Base-by-base conservation (phyloP, 2,329 filamentous ascomycete species). In the Verticillium tricorpus region DNA sequence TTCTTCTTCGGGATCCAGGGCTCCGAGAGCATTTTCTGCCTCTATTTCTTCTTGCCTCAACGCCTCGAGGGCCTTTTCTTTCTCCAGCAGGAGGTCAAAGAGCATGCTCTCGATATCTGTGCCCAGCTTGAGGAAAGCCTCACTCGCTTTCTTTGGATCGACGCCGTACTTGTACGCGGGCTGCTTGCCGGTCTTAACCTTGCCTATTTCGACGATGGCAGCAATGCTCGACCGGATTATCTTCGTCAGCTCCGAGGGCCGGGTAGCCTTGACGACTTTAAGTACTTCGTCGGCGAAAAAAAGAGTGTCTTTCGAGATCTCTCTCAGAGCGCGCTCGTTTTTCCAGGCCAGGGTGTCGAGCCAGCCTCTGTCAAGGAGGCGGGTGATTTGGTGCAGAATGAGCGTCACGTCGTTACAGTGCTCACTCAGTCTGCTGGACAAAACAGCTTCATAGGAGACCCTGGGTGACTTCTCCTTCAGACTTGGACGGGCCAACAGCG, bases 341-440 rank as follows among this genome's bases (percentile, higher is more conserved):
- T 52, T 52, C 45, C 22, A 22, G 6, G 45, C 45, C 45, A 52
- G 19, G 8, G 45, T 14, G 2, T 22, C 45, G 19, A 9, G 25
- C 50, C 60, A 59, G 1, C 35, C 60, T 11, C 14, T 45, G 3
- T n/a, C n/a, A 17, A 59, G 1, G 17, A 58, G 56, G 19, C 45
- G 40, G 25, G 15, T 15, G 25, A 61, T 61, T 40, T 61, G 55
- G 25, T 34, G 45, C 19, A 65, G 64, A 12, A 60, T 15, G 22
- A 65, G 64, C 31, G 54, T 61, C 12, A 61, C 57, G 31, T 65
- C 56, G 55, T 64, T 65, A 54, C 62, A 64, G 17, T 58, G 50
- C 45, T 62, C 58, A 8, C 58, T 57, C 11, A 65, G 52, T 25
- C 28, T 4, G 2, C 22, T 34, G 2, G 50, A 12, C 17, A 64